Evolutionary conservation across 148 eudicot genomes (phyloP).

Genomic region (Nepenthes gracilis): DNA sequence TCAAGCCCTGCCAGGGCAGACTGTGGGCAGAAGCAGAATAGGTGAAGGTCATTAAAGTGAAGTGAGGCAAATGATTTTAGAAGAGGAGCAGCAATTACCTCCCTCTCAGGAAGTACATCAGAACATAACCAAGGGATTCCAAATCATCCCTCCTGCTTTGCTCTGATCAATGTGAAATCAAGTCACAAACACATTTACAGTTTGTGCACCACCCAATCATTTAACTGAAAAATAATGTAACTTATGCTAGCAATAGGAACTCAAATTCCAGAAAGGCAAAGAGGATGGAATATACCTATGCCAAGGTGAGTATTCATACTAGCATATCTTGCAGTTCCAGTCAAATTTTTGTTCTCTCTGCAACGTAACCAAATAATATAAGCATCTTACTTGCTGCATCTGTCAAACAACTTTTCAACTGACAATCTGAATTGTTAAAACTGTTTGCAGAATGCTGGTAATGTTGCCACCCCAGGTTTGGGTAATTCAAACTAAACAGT

Average conservation of each 20-base stretch:
- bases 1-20: slow-evolving; percentile 98
- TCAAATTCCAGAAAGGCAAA: not conserved
- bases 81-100: slow-evolving; percentile 34
- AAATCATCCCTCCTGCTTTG: slow-evolving; percentile 97
- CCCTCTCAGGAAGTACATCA: slow-evolving; percentile 88
- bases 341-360: slow-evolving; percentile 95
- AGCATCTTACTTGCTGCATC: not conserved
- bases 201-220: not conserved
- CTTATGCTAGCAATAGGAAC: not conserved
- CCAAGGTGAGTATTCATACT: slow-evolving; percentile 98
- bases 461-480: too few relatives aligned
- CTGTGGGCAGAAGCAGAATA: slow-evolving; percentile 23
- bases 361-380: slow-evolving; percentile 5
- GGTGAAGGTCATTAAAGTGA: not conserved
- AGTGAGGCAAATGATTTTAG: not conserved
- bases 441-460: too few relatives aligned
- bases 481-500: too few relatives aligned
- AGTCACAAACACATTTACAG: slow-evolving; percentile 2
- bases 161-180: slow-evolving; percentile 30
- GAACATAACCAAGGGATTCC: slow-evolving; percentile 94
- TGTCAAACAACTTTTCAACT: too few relatives aligned
- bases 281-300: slow-evolving; percentile 40
- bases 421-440: too few relatives aligned
- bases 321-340: slow-evolving; percentile 96
- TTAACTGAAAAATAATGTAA: too few relatives aligned